Base-by-base conservation (phyloP, 441 rosid genomes). In the Eutrema salsugineum region DNA sequence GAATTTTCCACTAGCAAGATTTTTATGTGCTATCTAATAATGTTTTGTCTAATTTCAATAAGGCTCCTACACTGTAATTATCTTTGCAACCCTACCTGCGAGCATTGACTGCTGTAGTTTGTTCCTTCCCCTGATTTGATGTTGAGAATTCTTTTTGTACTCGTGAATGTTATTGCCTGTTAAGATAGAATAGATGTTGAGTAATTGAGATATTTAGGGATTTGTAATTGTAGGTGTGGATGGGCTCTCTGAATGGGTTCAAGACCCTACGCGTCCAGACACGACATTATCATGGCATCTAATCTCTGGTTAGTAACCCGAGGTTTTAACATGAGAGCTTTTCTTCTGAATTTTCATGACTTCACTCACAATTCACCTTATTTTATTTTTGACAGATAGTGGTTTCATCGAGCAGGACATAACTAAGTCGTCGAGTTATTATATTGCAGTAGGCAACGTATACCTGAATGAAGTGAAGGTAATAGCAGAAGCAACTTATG, bases 261-360 rank as follows among this genome's bases (percentile, higher is more conserved):
- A 85, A 67, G 87, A 95, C 74, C 97, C 97, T 66, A 83, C 95
- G 51, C 87, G 88, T 84, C 94, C 98, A 33, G 91, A 93, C 79
- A 84, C 87, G 40, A 87, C 98, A 39, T 74, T 93, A 68, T 91
- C 97, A 15, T 95, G 99, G 99, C 91, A 87, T 70, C 67, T 86
- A 64, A 76, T 95, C 75, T 83, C 84, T 44, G 98, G 98, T 87
- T 61, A 84, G 89, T 47, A 66, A 12, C 48, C 40, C 42, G 47
- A 16, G 80, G 32, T 58, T 57, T 70, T 54, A 48, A 68, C 55
- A 19, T 63, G 63, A 51, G 60, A 10, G 67, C 24, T 66, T 51
- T 32, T 28, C 14, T 59, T 19, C 64, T 9, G 58, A 65, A 16
- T 49, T 14, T 59, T 70, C 30, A 75, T 73, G 51, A 50, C 11